Evolutionary conservation across 202 grass and related monocot species (phyloP).

Genomic region (Cymbopogon flexuosus): DNA sequence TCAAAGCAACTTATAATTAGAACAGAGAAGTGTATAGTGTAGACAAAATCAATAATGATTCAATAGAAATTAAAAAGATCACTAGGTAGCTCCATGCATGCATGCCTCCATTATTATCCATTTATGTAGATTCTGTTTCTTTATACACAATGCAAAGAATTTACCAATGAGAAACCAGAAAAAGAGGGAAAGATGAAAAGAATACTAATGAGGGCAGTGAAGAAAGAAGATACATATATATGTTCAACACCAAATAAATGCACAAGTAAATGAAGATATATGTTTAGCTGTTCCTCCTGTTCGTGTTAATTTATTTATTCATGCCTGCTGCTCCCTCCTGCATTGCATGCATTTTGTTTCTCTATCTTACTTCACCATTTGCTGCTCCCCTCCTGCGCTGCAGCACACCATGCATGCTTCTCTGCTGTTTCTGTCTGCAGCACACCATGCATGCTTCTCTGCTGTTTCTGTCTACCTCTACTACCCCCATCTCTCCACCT

Average conservation of each 20-base stretch:
- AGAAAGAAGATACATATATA: background rate
- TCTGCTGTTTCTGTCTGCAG: background rate
- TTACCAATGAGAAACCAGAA: background rate
- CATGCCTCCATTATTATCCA: background rate
- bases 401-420: slow-evolving; percentile 30
- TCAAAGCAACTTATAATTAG: too few relatives aligned
- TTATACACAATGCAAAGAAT: slow-evolving; percentile 23
- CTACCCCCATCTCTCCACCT: slow-evolving; percentile 9
- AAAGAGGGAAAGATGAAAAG: background rate
- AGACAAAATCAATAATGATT: background rate
- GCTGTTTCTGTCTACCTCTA: background rate
- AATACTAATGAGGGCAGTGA: background rate
- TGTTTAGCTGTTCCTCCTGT: background rate
- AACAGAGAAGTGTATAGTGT: too few relatives aligned
- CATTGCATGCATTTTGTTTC: slow-evolving; percentile 12
- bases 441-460: slow-evolving; percentile 32
- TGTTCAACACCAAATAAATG: background rate
- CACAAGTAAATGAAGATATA: background rate
- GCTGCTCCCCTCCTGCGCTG: slow-evolving; percentile 26
- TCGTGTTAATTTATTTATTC: slow-evolving; percentile 7
- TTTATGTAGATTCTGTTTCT: slow-evolving; percentile 6
- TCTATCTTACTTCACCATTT: slow-evolving; percentile 32
- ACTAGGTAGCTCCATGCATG: background rate
- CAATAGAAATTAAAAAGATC: background rate
- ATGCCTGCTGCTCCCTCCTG: slow-evolving; percentile 29